Evolutionary conservation across 768 basidiomycete genomes (phyloP).

Genomic region (Mycena polygramma): DNA sequence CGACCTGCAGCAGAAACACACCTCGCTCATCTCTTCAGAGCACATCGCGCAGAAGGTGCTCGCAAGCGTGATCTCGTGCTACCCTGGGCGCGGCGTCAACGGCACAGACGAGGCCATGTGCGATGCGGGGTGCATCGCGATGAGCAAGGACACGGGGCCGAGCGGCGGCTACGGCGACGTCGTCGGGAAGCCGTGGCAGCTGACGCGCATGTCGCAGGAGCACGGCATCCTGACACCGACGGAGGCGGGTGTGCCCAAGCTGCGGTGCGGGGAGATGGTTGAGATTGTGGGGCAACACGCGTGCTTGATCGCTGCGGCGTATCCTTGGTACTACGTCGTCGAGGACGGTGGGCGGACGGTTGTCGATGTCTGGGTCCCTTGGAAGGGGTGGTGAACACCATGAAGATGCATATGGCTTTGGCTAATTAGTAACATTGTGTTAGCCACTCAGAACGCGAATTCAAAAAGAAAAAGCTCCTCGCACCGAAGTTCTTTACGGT

Average conservation of each 20-base stretch:
- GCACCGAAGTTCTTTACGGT: too few relatives aligned
- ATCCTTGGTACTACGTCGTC: constrained; percentile 88
- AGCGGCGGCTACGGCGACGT: constrained; percentile 81
- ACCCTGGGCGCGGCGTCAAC: constrained; percentile 73
- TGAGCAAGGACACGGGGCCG: constrained; percentile 89
- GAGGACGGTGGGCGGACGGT: constrained; percentile 71
- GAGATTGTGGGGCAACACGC: constrained; percentile 90
- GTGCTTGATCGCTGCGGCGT: constrained; percentile 83
- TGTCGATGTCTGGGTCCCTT: constrained; percentile 88
- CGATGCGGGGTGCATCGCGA: constrained; percentile 88
- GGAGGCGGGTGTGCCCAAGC: constrained; percentile 43
- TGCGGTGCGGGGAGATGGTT: constrained; percentile 72
- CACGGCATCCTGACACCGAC: constrained; percentile 76
- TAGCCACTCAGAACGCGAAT: too few relatives aligned
- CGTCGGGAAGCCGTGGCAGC: constrained; percentile 71
- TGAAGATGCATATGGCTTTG: too few relatives aligned
- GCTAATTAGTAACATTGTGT: too few relatives aligned
- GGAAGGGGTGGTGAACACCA: constrained; percentile 95
- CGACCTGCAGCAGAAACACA: constrained; percentile 88
- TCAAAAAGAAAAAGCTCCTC: too few relatives aligned
- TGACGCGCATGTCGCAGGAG: constrained; percentile 81
- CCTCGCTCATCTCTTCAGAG: constrained; percentile 68
- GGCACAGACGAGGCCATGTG: constrained; percentile 81
- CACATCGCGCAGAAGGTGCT: constrained; percentile 77
- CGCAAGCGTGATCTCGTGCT: constrained; percentile 83